Base-by-base conservation (phyloP, 2,329 filamentous ascomycete species). In the Epichloe elymi region DNA sequence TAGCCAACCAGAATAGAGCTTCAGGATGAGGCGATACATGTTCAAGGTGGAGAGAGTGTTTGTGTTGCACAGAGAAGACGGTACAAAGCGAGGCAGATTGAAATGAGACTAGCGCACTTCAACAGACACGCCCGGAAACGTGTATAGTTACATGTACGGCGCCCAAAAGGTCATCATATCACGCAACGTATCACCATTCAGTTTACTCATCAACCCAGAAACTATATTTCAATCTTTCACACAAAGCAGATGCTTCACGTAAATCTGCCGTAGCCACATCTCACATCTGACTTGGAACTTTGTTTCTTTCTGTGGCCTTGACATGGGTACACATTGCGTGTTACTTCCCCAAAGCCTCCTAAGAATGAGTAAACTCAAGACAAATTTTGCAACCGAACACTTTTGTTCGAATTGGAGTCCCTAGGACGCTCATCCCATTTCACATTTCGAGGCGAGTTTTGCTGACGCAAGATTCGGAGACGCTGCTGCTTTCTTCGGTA, bases 401-500 rank as follows among this genome's bases (percentile, higher is more conserved):
- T 57, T 3, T 44, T 17, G 3, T 23, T 49, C 3, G 59, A 62
- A 46, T 56, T 54, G 11, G 60, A 59, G 5, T 52, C 56, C 39
- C 55, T 48, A 14, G 53, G 49, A 42, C 54, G 52, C 15, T 56
- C 50, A 36, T 57, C 55, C 60, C 60, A 61, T 46, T 54, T 57
- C 11, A 61, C 58, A 17, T 55, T 55, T 23, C 62, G 55, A 6
- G 57, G 49, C 14, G 60, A 55, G 46, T 60, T 54, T 48, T 60
- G 52, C 56, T 62, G 60, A 7, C 61, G 55, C 30, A 57, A 17
- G 5, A 54, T 47, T 2, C 51, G 53, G n/a, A 58, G 47, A 0
- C 55, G 53, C 55, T 61, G 56, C 48, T 61, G 58, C 52, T 57
- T 67, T 17, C 63, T 61, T 3, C 67, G 57, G 58, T 65, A 64